Evolutionary conservation across 2,329 filamentous ascomycete genomes (phyloP), one percentile per base, ranked within the genome.

Genomic region (Fusarium lyarnte): DNA sequence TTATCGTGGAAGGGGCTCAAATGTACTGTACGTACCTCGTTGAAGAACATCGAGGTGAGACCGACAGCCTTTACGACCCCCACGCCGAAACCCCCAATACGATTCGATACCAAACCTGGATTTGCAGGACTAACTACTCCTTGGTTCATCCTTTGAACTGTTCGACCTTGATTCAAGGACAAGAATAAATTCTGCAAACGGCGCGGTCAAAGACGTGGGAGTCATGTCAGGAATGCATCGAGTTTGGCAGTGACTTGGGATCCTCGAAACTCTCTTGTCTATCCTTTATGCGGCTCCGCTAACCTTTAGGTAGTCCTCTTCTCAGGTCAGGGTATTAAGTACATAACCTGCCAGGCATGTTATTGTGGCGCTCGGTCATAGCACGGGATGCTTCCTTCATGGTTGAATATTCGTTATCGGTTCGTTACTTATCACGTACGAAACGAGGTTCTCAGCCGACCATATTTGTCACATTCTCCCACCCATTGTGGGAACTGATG

Each of bases 341-440:
- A 23, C 27, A 31, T 25, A 33, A 21, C 51, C 39, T 58, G 23
- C 45, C 45, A 71, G 35, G 36, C 51, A 53, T 25, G 53, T 60
- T 67, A 36, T 63, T 53, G 57, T 63, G 47, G 54, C 54, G 42
- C 66, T 54, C 53, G 58, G 70, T n/a, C 63, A 54, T 52, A 57
- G 46, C 52, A 54, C 63, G 49, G 58, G 38, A 38, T 64, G 41
- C 61, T 35, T 63, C 23, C 42, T 63, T 53, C 16, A 35, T 46
- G 29, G 36, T 57, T 36, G n/a, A 49, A 49, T 70, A 35, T 54
- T 45, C 66, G 54, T 60, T 59, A 69, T 73, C 69, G 42, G 55
- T 51, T 60, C 31, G 42, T 39, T 63, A 52, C 70, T 71, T 74
- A 64, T 71, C 62, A 52, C 27, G n/a, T 58, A 52, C 27, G n/a